A percentile compares a stretch with the other conserved stretches of the same genome.
Conservation (phyloP, 495 filamentous ascomycete species). For the Tuber umbilicatum region DNA sequence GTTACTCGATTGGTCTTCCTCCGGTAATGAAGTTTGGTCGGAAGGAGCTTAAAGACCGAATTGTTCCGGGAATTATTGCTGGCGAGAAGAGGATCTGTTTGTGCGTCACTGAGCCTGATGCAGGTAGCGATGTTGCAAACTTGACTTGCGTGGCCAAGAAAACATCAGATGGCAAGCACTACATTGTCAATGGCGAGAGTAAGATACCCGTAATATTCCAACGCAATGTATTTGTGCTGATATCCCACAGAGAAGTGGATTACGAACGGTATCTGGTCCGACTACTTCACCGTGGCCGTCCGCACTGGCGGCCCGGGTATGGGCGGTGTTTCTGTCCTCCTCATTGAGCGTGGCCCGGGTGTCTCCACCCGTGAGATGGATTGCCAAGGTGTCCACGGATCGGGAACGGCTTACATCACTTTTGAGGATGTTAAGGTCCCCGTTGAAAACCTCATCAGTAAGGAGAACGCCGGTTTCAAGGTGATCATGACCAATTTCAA, state of each 20-base stretch:
- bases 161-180: slow-evolving; percentile 89
- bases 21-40: slow-evolving; percentile 89
- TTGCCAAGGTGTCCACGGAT: slow-evolving; percentile 94
- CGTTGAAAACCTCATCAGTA: slow-evolving; percentile 94
- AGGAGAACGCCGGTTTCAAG: slow-evolving; percentile 98
- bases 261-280: slow-evolving; percentile 91
- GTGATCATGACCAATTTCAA: slow-evolving; percentile 99
- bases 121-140: slow-evolving; percentile 82
- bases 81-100: slow-evolving; percentile 95
- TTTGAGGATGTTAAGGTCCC: slow-evolving; percentile 99
- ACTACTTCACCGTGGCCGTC: slow-evolving; percentile 96
- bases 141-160: slow-evolving; percentile 92
- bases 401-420: slow-evolving; percentile 91
- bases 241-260: slow-evolving; percentile 76
- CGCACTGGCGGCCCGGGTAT: slow-evolving; percentile 80
- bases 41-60: slow-evolving; percentile 75
- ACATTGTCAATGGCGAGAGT: slow-evolving; percentile 96
- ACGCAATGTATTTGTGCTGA: neutral
- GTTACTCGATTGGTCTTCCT: slow-evolving; percentile 87
- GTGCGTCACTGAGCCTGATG: slow-evolving; percentile 77
- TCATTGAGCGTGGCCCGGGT: slow-evolving; percentile 75
- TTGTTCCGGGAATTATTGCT: slow-evolving; percentile 73
- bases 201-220: neutral
- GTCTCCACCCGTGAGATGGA: slow-evolving; percentile 94
- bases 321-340: slow-evolving; percentile 81